Base-by-base conservation (phyloP, 202 grass and related monocot genomes). In the Panicum virgatum region DNA sequence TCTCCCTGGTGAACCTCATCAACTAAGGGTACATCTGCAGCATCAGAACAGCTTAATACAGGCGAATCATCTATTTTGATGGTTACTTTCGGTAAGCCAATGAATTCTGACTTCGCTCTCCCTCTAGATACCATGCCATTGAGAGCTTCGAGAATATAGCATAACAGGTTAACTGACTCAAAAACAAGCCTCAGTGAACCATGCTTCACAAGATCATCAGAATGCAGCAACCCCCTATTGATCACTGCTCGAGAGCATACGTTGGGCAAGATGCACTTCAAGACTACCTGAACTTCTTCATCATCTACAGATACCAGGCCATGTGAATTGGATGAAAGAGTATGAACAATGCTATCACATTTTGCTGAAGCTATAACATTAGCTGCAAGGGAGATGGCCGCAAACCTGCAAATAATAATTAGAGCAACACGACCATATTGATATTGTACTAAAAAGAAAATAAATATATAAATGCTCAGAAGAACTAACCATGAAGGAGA, bases 171-270 rank as follows among this genome's bases (percentile, higher is more conserved):
- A 62, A 98, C 68, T 77, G 95, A 94, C 83, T 94, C 95, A 37
- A 82, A 83, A 77, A 94, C 82, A 72, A 92, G 71, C 68, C 90
- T 91, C 30, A 98, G 81, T 83, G 95, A 81, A 69, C 92, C 90
- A 66, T 98, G 90, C 75, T 92, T 94, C 46, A 98, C 92, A 69
- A 94, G 90, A 86, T 88, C 56, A 86, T 94, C 84, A 82, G 90
- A 87, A 89, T 98, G 95, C 75, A 92, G 86, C 61, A 98, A 86
- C 39, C 95, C 95, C 84, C 93, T 98, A 76, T 92, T 98, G 84
- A 93, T 73, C 72, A 98, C 72, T 51, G 87, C 40, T 69, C 92
- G 88, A 80, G 84, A 91, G 56, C 88, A 98, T 39, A 83, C 79
- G 74, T 85, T 77, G 75, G 95, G 95, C 56, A 89, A 39, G 0